phyloP scores from a whole-genome alignment of 2,329 filamentous ascomycete species.

The Paracamarosporium sp. region DNA sequence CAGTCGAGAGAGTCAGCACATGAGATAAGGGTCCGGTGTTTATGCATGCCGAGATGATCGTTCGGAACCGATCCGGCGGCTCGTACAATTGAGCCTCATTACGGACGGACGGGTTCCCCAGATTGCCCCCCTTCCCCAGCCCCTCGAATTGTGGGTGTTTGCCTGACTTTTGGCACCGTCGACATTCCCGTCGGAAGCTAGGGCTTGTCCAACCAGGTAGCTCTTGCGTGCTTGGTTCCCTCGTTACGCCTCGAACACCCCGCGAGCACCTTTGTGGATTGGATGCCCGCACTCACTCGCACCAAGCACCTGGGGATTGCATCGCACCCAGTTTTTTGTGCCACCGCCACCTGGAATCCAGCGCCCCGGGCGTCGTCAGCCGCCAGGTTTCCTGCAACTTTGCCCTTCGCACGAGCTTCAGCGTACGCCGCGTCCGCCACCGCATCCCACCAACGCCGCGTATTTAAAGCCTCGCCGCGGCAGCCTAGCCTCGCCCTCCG shows the following conservation, averaged over 20 bases:
- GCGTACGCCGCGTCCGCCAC: slow-evolving; percentile 27
- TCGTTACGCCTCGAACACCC: slow-evolving; percentile 11
- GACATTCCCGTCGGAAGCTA: slow-evolving; percentile 4
- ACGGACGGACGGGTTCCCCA: slow-evolving; percentile 2
- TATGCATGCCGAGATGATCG: background rate
- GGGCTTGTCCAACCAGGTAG: slow-evolving; percentile 4
- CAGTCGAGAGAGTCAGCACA: too few relatives aligned
- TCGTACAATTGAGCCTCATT: slow-evolving; percentile 11
- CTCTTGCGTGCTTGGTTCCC: slow-evolving; percentile 8
- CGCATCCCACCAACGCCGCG: slow-evolving; percentile 23
- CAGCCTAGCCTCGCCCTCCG: slow-evolving; percentile 19
- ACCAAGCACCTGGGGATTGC: slow-evolving; percentile 30
- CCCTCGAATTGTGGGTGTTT: background rate
- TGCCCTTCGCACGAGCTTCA: slow-evolving; percentile 22
- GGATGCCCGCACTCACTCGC: slow-evolving; percentile 29
- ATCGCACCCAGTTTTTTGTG: slow-evolving; percentile 12
- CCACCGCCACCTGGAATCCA: slow-evolving; percentile 8
- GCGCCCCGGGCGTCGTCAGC: slow-evolving; percentile 12
- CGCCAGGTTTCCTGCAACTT: slow-evolving; percentile 14
- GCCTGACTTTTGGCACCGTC: background rate
- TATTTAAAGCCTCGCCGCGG: slow-evolving; percentile 23
- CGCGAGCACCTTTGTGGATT: slow-evolving; percentile 36
- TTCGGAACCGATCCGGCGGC: slow-evolving; percentile 10
- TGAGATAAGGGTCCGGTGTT: background rate
- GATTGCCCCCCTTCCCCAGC: background rate